Evolutionary conservation across 1,284 basidiomycete species (phyloP).

Genomic region (Jaminaea rosea): DNA sequence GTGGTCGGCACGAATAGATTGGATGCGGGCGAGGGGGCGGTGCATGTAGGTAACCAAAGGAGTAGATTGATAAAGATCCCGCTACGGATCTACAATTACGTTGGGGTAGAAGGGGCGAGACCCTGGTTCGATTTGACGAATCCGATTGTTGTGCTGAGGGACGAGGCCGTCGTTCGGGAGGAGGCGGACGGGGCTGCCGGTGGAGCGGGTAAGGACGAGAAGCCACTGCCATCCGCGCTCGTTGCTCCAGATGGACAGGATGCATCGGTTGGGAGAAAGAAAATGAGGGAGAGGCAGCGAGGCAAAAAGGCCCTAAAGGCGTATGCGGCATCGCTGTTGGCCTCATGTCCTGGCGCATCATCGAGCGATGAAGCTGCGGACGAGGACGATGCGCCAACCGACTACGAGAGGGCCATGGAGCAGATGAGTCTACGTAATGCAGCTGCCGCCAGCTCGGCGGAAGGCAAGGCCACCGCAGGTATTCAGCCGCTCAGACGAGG

Average conservation of each 20-base stretch:
- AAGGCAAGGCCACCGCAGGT: too few relatives aligned
- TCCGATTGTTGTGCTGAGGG: conserved; percentile 46
- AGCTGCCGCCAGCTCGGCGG: too few relatives aligned
- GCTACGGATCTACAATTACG: conserved; percentile 74
- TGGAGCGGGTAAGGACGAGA: too few relatives aligned
- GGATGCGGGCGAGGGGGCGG: conserved; percentile 5
- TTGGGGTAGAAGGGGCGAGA: conserved; percentile 49
- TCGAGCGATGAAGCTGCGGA: too few relatives aligned
- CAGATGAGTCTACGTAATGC: too few relatives aligned
- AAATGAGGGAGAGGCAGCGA: too few relatives aligned
- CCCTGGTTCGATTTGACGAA: conserved; percentile 50
- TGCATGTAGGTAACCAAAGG: conserved; percentile 46
- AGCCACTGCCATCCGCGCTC: too few relatives aligned
- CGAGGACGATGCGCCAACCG: conserved; percentile 9
- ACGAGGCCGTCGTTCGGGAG: conserved; percentile 33
- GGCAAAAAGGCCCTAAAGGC: too few relatives aligned
- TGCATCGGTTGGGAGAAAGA: too few relatives aligned
- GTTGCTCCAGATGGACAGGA: too few relatives aligned
- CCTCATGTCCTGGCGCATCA: too few relatives aligned
- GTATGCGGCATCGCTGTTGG: too few relatives aligned
- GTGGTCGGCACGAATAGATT: conserved; percentile 70
- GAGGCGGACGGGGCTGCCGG: conserved; percentile 1
- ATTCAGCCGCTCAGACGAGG: conserved; percentile 24
- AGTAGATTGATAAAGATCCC: conserved; percentile 80
- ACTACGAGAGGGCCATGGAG: conserved; percentile 2